Evolutionary conservation across 306 rosid species (phyloP).

Genomic region (Datisca glomerata): DNA sequence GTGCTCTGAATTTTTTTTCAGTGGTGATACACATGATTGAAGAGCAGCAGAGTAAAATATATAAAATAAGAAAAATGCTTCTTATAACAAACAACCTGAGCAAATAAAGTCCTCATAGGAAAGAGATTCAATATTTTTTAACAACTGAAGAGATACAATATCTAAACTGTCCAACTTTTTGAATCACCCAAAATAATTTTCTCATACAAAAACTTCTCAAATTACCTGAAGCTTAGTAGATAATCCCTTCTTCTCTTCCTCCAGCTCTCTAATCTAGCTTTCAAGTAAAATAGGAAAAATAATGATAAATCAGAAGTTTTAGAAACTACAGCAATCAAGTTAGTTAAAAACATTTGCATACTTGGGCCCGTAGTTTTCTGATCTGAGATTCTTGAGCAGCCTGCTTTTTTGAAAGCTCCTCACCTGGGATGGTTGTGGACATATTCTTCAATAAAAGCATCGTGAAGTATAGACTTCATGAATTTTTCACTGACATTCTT

Average conservation of each 20-base stretch:
- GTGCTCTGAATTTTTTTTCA: too few species aligned
- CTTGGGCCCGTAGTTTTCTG: conserved; percentile 93
- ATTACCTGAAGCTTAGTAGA: conserved; percentile 90
- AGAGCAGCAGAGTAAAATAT: too few species aligned
- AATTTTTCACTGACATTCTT: too few species aligned
- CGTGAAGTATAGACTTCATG: too few species aligned
- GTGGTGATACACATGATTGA: too few species aligned
- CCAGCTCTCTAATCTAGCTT: conserved; percentile 96
- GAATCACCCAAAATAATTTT: background rate
- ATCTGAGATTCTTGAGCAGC: conserved; percentile 91
- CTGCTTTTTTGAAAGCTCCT: conserved; percentile 98
- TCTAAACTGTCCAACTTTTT: too few species aligned
- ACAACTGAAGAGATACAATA: too few species aligned
- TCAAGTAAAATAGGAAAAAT: conserved; percentile 9
- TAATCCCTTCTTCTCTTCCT: conserved; percentile 99
- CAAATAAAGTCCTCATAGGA: too few species aligned
- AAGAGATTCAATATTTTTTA: too few species aligned
- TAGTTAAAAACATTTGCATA: conserved; percentile 7
- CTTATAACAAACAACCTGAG: too few species aligned
- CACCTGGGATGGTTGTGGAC: conserved; percentile 52
- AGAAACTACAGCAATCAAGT: background rate
- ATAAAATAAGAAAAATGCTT: too few species aligned
- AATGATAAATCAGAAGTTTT: background rate
- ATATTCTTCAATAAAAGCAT: conserved; percentile 1
- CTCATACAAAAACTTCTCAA: background rate